Evolutionary conservation across 768 basidiomycete genomes (phyloP), one percentile per base, ranked within the genome.

Genomic region (Boletus bicolor): DNA sequence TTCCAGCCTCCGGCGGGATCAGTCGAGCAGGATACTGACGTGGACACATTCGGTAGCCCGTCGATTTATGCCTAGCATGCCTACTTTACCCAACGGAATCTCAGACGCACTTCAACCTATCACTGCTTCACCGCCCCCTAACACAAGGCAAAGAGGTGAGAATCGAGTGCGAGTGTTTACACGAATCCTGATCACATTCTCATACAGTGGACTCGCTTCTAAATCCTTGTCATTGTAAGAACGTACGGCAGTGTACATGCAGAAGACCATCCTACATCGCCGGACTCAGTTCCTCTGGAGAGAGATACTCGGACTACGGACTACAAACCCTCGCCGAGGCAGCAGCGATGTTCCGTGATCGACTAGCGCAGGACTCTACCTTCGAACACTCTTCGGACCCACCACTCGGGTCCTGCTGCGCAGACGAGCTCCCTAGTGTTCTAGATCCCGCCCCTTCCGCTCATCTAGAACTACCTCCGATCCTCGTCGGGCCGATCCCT

Each of bases 21-120:
- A 38, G 9, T 35, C 26, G 6, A 15, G 32, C n/a, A 30, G 39
- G 59, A 73, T 53, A 69, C 69, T 51, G 26, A 52, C 48, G n/a
- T 15, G 10, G 36, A 54, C 30, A 12, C 15, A 21, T 41, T n/a
- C n/a, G 26, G 19, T 62, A 88, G 87, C 82, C 28, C 79, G 77
- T 61, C 77, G 87, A 59, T 89, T 82, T 66, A 83, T 88, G 61
- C 87, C 87, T 8, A 85, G 86, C 32, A 75, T 78, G 4, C 89
- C 89, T 12, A 79, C 88, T 1, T 69, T 91, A 38, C 89, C 89
- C 10, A 89, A 91, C 59, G 89, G 89, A 36, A 74, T 91, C 30
- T 80, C 79, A 54, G 87, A 88, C 69, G 77, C 77, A 44, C 35
- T 71, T 65, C 59, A 65, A 67, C 47, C 69, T 61, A 61, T 72